These are phyloP conservation scores for Apiospora phragmitis DNA, from an alignment of 2,329 filamentous ascomycete genomes.

Conservation along the genomic window DNA sequence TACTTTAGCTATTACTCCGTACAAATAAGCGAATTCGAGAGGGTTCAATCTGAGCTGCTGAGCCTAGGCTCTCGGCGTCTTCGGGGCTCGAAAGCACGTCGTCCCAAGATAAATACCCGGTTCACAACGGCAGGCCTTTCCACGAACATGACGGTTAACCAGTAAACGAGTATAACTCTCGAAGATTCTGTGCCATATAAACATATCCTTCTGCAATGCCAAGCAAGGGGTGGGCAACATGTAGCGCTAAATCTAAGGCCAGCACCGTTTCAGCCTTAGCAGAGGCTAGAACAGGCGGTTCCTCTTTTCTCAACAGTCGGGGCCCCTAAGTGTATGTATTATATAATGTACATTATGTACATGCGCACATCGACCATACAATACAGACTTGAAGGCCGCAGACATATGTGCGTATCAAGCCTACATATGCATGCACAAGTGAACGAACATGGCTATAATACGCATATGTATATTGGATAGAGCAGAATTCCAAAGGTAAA, in stretches of 20 bases:
- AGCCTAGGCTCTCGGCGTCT: not conserved
- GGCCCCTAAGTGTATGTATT: not conserved
- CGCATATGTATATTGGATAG: not conserved
- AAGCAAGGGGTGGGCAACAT: not conserved
- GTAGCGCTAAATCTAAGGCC: not conserved
- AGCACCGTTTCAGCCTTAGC: constrained; percentile 2
- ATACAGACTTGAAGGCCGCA: not conserved
- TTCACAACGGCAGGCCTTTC: not conserved
- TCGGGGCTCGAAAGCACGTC: not conserved
- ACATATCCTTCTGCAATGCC: not conserved
- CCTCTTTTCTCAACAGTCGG: not conserved
- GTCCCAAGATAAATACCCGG: not conserved
- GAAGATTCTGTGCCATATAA: not conserved
- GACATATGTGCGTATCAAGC: not conserved
- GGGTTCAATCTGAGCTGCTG: not conserved
- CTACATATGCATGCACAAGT: constrained; percentile 1
- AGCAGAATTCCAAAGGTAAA: not conserved
- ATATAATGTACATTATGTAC: constrained; percentile 1
- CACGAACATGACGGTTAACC: not conserved
- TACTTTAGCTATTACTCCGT: too few species aligned
- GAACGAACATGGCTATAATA: not conserved
- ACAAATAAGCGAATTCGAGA: not conserved
- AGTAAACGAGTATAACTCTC: too few species aligned
- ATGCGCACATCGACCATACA: not conserved
- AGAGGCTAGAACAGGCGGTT: not conserved